Conservation (phyloP, 2,329 filamentous ascomycete species). For the Aspergillus sp. region DNA sequence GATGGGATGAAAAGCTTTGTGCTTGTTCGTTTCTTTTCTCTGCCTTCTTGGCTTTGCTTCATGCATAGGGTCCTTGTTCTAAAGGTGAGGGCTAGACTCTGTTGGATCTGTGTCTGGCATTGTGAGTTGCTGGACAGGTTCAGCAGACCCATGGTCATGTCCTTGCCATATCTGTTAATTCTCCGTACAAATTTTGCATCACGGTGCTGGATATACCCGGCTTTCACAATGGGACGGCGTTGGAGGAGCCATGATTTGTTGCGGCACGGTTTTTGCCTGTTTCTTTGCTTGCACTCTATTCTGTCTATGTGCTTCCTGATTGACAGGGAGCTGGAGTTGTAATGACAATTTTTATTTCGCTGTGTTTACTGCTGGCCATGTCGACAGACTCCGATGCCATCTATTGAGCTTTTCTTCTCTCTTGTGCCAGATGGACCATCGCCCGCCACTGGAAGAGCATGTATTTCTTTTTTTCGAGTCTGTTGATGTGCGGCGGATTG, state of each 20-base stretch:
- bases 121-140: constrained; percentile 12
- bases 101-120: constrained; percentile 8
- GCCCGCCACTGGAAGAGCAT: not conserved
- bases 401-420: not conserved
- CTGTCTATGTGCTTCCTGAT: constrained; percentile 9
- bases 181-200: constrained; percentile 47
- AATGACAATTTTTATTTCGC: constrained; percentile 1
- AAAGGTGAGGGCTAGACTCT: constrained; percentile 17
- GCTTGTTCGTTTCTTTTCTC: constrained; percentile 19
- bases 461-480: not conserved
- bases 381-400: not conserved
- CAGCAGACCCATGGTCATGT: constrained; percentile 14
- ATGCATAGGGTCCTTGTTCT: constrained; percentile 26
- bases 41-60: constrained; percentile 20
- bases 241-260: constrained; percentile 29
- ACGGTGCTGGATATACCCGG: constrained; percentile 53
- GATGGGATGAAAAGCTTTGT: constrained; percentile 26
- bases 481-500: not conserved
- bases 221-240: constrained; percentile 46
- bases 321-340: constrained; percentile 15
- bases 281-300: constrained; percentile 16
- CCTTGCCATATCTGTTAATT: constrained; percentile 26
- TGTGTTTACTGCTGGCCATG: constrained; percentile 2
- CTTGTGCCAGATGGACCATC: not conserved
- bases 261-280: constrained; percentile 19